Evolutionary conservation across 1,284 basidiomycete genomes (phyloP), one percentile per base, ranked within the genome.

Genomic region (Ceratobasidium sp.): DNA sequence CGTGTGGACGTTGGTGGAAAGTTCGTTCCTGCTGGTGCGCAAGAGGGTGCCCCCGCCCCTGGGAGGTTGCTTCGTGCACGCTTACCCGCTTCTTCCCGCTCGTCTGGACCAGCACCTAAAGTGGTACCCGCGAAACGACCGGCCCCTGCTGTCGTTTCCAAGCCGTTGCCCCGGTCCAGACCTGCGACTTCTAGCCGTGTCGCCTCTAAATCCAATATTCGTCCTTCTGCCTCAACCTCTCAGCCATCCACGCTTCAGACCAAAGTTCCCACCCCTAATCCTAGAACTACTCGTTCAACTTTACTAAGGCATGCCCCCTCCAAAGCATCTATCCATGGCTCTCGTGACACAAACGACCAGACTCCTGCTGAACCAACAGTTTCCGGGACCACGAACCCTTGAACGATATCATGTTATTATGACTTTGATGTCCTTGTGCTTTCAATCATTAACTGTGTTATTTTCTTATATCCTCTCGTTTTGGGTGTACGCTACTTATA

Each of bases 401-500:
- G 59, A 62, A 62, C 65, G 29, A 6, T 43, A 13, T 27, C 41
- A 63, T 39, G 48, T 53, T 69, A 37, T 68, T 68, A 69, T 58
- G 49, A 53, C 48, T 39, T 54, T 29, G 39, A 68, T 24, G 51
- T 41, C 51, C 41, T 68, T 56, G 65, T 41, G 53, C 37, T 69
- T 39, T 27, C 46, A 22, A 37, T 48, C 49, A 53, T 53, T 65
- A n/a, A 65, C 4, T 48, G 56, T 71, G 39, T 71, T 49, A 71
- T 54, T 43, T 41, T 59, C 13, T 34, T 46, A 27, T 46, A 29
- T 34, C 43, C 46, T 58, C 27, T 49, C 41, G 29, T 59, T 61
- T 71, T 58, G 37, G 68, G 8, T 71, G 68, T 71, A 71, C 68
- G 37, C 48, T 71, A 71, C 53, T 43, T 71, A 71, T 71, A 71